Base-by-base conservation (phyloP, 1,284 basidiomycete genomes). In the Cutaneotrichosporon cutaneum region DNA sequence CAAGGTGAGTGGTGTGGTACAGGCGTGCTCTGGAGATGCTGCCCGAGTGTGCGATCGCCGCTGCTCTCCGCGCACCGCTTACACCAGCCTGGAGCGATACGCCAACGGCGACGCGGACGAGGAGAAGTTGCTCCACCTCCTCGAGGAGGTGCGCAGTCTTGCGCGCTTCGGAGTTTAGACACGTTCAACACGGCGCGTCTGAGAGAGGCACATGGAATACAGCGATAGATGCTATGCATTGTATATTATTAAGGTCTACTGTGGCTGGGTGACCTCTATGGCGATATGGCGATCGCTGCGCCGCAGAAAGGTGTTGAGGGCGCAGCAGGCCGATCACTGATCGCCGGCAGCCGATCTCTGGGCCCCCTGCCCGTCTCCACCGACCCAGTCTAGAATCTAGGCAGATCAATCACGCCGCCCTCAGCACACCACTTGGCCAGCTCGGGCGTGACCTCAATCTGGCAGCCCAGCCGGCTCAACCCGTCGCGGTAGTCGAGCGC, bases 391-490 rank as follows among this genome's bases (percentile, higher is more conserved):
- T 51, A 78, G 51, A 70, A 80, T 33, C 75, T 54, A 0, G 78
- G 77, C 45, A 80, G 61, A 11, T 70, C 68, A 51, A 80, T 72
- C 8, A 71, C 60, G 5, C 77, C 78, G 1, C 77, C 76, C 2
- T 63, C 35, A 24, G 64, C 56, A 33, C 64, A 68, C 79, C 79
- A 81, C 33, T 66, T 56, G 2, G 59, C 72, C 56, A 81, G 61
- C 63, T 73, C 71, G 11, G 62, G 51, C 6, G 70, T 77, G 7
- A 81, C 74, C 52, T 66, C 65, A 32, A 81, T 69, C 70, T 80
- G 79, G 67, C 80, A 81, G 0, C 77, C 80, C 7, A 81, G 66
- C 26, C 80, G 63, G 54, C 72, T 75, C 56, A 72, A 62, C 0
- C 70, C 72, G 32, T 77, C 76, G 11, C 67, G 59, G 39, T 72